A percentile compares a stretch with the other conserved stretches of the same genome.
These are phyloP conservation scores for Fraxinus americana DNA, from an alignment of 257 asterid genomes.

Conservation along the genomic window DNA sequence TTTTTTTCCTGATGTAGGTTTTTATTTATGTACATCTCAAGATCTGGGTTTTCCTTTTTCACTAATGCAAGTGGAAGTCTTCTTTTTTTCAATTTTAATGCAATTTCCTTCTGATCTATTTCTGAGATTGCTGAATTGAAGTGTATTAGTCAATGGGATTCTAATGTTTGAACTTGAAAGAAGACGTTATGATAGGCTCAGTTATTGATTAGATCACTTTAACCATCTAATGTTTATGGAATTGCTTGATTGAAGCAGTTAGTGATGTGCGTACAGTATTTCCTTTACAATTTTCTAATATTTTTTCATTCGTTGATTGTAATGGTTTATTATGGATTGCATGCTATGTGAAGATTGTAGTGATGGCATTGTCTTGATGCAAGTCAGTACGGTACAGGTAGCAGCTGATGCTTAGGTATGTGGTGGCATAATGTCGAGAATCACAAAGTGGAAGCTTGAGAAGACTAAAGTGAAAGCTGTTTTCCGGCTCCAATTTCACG, in stretches of 20 bases:
- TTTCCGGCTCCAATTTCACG: constrained; percentile 97
- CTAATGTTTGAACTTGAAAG: not conserved
- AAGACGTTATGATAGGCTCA: constrained; percentile 13
- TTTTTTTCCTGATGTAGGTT: constrained; percentile 4
- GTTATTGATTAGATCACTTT: not conserved
- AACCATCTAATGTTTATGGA: not conserved
- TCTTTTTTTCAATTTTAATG: not conserved
- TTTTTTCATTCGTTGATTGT: not conserved
- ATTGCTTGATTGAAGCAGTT: constrained; percentile 15
- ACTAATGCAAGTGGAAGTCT: not conserved
- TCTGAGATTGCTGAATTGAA: not conserved
- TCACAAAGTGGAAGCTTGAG: constrained; percentile 97
- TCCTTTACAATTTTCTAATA: not conserved
- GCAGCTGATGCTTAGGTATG: constrained; percentile 53
- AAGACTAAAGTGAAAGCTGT: constrained; percentile 96
- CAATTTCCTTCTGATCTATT: not conserved
- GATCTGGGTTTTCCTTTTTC: constrained; percentile 38
- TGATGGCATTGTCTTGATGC: constrained; percentile 21
- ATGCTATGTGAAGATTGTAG: constrained; percentile 18
- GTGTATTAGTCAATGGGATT: constrained; percentile 15
- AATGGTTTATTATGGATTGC: constrained; percentile 15
- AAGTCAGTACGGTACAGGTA: constrained; percentile 12
- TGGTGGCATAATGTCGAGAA: constrained; percentile 73
- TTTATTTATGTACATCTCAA: constrained; percentile 35
- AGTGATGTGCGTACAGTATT: not conserved